These are phyloP conservation scores for Pseudoturritis turrita DNA, from an alignment of 345 rosid species.

Conservation along the genomic window DNA sequence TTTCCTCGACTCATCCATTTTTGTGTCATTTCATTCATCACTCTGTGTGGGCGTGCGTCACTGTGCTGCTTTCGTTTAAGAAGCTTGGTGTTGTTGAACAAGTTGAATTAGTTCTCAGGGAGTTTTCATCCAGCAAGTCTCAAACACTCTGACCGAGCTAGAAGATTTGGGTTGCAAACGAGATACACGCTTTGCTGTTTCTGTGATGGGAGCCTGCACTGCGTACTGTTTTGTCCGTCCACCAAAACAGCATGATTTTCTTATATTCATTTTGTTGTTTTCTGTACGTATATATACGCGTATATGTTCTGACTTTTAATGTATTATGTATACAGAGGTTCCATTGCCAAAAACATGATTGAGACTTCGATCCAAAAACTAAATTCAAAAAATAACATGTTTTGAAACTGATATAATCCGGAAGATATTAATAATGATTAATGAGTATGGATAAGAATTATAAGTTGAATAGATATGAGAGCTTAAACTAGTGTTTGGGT, in stretches of 20 bases:
- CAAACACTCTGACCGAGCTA: neutral
- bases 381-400: no score
- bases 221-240: neutral
- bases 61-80: no score
- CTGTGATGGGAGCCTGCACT: neutral
- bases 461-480: no score
- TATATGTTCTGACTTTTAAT: neutral
- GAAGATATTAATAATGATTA: no score
- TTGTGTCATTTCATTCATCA: no score
- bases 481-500: no score
- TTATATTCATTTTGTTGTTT: neutral
- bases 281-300: neutral
- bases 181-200: neutral
- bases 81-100: slow-evolving; percentile 67
- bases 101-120: slow-evolving; percentile 61
- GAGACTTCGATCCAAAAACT: neutral
- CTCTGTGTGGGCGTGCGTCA: no score
- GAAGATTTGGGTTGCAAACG: neutral
- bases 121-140: slow-evolving; percentile 27
- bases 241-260: slow-evolving; percentile 14
- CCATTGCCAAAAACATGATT: neutral
- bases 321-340: neutral
- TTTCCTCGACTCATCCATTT: no score
- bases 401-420: no score
- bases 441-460: no score